These are phyloP conservation scores for Herpotrichia juniperi DNA, from an alignment of 2,329 filamentous ascomycete genomes.

Conservation along the genomic window DNA sequence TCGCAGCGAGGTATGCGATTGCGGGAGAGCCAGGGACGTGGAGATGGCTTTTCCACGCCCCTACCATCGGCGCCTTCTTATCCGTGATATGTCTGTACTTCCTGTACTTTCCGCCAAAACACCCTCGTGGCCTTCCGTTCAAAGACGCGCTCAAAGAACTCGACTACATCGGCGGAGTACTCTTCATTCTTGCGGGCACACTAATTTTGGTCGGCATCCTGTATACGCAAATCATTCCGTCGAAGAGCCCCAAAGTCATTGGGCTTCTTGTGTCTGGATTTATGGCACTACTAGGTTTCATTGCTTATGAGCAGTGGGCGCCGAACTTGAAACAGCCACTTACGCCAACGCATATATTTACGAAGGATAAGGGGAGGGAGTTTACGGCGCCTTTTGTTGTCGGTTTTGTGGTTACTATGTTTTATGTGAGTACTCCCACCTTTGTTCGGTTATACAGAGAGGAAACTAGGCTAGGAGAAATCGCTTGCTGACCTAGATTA, in stretches of 20 bases:
- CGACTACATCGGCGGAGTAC: constrained; percentile 30
- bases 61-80: constrained; percentile 49
- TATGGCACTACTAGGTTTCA: constrained; percentile 28
- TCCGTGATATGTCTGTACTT: constrained; percentile 51
- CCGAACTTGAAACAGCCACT: constrained; percentile 30
- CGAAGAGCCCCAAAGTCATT: constrained; percentile 26
- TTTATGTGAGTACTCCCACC: constrained; percentile 39
- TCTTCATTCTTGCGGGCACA: constrained; percentile 24
- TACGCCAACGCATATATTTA: constrained; percentile 54
- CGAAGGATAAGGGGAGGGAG: constrained; percentile 50
- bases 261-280: constrained; percentile 32
- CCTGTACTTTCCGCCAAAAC: constrained; percentile 46
- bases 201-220: constrained; percentile 33
- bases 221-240: constrained; percentile 22
- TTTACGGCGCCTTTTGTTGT: constrained; percentile 54
- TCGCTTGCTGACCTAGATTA: background rate
- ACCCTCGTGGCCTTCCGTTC: constrained; percentile 30
- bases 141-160: constrained; percentile 24
- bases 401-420: constrained; percentile 56
- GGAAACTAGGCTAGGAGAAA: too few relatives aligned
- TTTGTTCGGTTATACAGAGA: background rate
- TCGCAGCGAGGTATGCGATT: constrained; percentile 51
- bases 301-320: constrained; percentile 24
- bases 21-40: constrained; percentile 38
- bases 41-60: constrained; percentile 52